These are phyloP conservation scores for Phytopythium chamaehyphon DNA, from an alignment of 352 stramenopile genomes.

Conservation along the genomic window DNA sequence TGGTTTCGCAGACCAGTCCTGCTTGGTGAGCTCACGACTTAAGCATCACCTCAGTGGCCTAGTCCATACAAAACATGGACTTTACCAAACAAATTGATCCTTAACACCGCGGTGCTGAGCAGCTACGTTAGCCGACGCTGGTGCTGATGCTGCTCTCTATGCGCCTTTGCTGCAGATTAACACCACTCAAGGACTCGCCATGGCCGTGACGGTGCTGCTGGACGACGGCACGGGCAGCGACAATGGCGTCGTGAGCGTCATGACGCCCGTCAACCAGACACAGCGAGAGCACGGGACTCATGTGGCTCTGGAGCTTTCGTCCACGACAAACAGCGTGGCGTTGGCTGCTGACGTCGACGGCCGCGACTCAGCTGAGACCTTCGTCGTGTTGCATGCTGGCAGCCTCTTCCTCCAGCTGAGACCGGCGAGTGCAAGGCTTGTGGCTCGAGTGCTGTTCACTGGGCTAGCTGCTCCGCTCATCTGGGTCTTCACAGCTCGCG, in stretches of 20 bases:
- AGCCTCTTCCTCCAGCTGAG: constrained; percentile 2
- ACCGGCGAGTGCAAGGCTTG: background rate
- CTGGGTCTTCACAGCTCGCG: constrained; percentile 2
- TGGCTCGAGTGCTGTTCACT: background rate
- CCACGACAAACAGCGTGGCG: background rate
- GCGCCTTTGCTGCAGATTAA: too few species aligned
- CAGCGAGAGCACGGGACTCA: background rate
- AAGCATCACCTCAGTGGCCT: too few species aligned
- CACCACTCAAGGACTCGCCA: too few species aligned
- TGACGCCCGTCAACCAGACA: constrained; percentile 6
- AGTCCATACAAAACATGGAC: too few species aligned
- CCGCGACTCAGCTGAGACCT: background rate
- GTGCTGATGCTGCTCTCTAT: too few species aligned
- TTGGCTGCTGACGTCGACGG: background rate
- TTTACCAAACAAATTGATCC: too few species aligned
- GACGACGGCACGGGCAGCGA: constrained; percentile 6
- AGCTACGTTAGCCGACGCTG: too few species aligned
- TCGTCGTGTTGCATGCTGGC: constrained; percentile 1
- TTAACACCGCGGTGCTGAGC: too few species aligned
- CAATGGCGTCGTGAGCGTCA: constrained; percentile 7
- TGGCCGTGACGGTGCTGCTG: constrained; percentile 7
- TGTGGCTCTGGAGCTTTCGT: constrained; percentile 2
- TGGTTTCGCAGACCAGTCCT: too few species aligned
- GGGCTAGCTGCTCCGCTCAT: background rate
- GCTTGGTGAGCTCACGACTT: too few species aligned